Conservation (phyloP, 768 basidiomycete genomes). For the Pisolithus albus region DNA sequence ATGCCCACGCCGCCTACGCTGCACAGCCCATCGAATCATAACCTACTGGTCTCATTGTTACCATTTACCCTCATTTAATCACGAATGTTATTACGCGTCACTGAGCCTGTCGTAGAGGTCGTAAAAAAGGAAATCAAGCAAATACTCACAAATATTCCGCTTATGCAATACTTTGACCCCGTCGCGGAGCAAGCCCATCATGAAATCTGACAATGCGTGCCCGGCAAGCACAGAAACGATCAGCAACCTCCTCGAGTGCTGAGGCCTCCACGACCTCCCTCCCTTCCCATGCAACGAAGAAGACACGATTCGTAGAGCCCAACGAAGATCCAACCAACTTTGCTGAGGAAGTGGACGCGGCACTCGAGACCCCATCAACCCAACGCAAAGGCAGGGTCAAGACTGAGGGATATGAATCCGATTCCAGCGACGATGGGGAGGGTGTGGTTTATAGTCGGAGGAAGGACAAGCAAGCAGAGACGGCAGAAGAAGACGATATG, state of each 20-base stretch:
- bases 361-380: constrained; percentile 59
- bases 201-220: constrained; percentile 25
- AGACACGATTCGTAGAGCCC: constrained; percentile 75
- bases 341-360: constrained; percentile 69
- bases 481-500: constrained; percentile 73
- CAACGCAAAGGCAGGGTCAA: constrained; percentile 69
- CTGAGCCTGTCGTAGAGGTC: not conserved
- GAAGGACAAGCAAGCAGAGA: constrained; percentile 48
- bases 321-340: constrained; percentile 69
- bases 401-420: constrained; percentile 86
- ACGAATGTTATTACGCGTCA: not conserved
- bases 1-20: constrained; percentile 45
- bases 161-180: not conserved
- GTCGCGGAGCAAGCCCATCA: not conserved
- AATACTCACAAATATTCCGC: constrained; percentile 18
- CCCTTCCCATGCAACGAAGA: constrained; percentile 40
- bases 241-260: constrained; percentile 27
- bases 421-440: constrained; percentile 92
- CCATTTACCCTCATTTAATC: not conserved
- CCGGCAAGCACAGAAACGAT: constrained; percentile 37
- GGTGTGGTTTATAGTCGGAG: constrained; percentile 83
- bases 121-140: constrained; percentile 5
- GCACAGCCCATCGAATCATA: constrained; percentile 12
- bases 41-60: not conserved
- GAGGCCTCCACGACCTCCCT: constrained; percentile 28